Base-by-base conservation (phyloP, 768 basidiomycete genomes). In the Leccinellum rugosiceps region DNA sequence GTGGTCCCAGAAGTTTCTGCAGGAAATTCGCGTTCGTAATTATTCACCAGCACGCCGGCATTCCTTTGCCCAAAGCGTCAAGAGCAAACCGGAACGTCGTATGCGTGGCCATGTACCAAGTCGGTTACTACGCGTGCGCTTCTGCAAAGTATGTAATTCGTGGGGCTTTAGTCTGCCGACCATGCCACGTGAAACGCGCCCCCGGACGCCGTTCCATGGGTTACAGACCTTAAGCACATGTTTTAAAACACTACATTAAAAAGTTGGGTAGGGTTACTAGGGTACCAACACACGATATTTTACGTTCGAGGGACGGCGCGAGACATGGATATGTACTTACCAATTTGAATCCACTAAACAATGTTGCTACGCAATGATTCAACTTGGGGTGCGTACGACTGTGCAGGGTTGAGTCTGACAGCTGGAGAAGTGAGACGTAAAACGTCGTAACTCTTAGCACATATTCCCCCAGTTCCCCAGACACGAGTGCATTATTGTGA, bases 251-350 rank as follows among this genome's bases (percentile, higher is more conserved):
- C n/a, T 19, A 19, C 35, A 38, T 38, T n/a, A 25, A 14, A 19
- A 25, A 45, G 21, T 14, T 23, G 23, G 23, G 44, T 21, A 21
- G 21, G n/a, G n/a, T n/a, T n/a, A n/a, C n/a, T n/a, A n/a, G n/a
- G 23, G 14, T 14, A 45, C 44, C 46, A 47, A 64, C 57, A 14
- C 56, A 67, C 63, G n/a, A 61, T 53, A 63, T 19, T 19, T 65
- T 67, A 62, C 61, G 63, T 60, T 63, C 68, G 32, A 60, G 59
- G 19, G 38, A 50, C 2, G 35, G 41, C 14, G 53, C 57, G 43
- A 38, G 38, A n/a, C n/a, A n/a, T 1, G 38, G 17, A n/a, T n/a
- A 26, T 26, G 26, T 26, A n/a, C 44, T 19, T 41, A 3, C 38
- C n/a, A 41, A 45, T 6, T 21, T 6, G 21, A 23, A 45, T 45